phyloP scores from a whole-genome alignment of 1,284 basidiomycete genomes.

The Moesziomyces sp. region DNA sequence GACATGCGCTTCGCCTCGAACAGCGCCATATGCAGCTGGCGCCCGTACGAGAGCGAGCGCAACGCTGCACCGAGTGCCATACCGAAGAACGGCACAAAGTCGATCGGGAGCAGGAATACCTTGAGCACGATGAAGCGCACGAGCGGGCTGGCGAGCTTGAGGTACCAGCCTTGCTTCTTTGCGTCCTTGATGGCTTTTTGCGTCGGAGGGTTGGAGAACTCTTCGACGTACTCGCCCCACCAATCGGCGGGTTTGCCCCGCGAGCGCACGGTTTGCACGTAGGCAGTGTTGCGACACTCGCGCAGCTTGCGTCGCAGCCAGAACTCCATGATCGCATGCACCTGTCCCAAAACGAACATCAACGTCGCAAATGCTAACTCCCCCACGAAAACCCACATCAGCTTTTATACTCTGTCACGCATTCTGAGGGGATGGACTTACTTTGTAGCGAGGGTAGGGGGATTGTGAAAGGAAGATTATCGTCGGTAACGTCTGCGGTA shows the following conservation, averaged over 20 bases:
- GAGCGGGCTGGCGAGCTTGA: slow-evolving; percentile 50
- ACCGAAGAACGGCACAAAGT: slow-evolving; percentile 63
- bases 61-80: slow-evolving; percentile 48
- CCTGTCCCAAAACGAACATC: slow-evolving; percentile 63
- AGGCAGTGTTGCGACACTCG: slow-evolving; percentile 56
- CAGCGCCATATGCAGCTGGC: slow-evolving; percentile 47
- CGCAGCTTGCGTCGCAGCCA: slow-evolving; percentile 55
- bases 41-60: slow-evolving; percentile 50
- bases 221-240: slow-evolving; percentile 65
- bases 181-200: slow-evolving; percentile 54
- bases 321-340: slow-evolving; percentile 62
- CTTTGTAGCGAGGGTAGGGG: slow-evolving; percentile 52
- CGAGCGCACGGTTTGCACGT: slow-evolving; percentile 55
- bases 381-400: too few species aligned
- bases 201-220: slow-evolving; percentile 60
- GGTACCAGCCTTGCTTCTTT: slow-evolving; percentile 56
- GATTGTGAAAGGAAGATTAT: slow-evolving; percentile 33
- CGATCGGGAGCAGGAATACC: slow-evolving; percentile 56
- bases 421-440: slow-evolving; percentile 1
- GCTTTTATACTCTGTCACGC: too few species aligned
- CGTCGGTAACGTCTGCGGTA: slow-evolving; percentile 46
- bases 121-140: slow-evolving; percentile 53
- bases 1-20: slow-evolving; percentile 66
- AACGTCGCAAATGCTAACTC: slow-evolving; percentile 55
- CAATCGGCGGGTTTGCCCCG: slow-evolving; percentile 62